A percentile compares a stretch with the other conserved stretches of the same genome.
Evolutionary conservation across 257 asterid species (phyloP).

Genomic region (Asclepias syriaca): DNA sequence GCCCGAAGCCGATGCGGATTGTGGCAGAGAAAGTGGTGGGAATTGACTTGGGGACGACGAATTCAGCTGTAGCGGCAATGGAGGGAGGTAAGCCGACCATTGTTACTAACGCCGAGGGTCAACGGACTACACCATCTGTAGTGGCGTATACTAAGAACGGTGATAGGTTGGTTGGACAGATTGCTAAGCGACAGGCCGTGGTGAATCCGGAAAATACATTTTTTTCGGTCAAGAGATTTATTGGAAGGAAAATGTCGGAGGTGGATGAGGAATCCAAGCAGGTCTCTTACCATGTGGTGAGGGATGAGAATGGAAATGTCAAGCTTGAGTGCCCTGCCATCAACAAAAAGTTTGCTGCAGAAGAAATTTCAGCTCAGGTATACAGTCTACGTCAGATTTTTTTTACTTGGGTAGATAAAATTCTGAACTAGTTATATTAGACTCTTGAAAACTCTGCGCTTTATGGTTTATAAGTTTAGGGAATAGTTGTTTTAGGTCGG

Average conservation of each 20-base stretch:
- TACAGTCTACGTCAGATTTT: neutral
- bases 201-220: constrained; percentile 86
- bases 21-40: constrained; percentile 92
- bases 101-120: constrained; percentile 84
- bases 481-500: neutral
- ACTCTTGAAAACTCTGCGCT: neutral
- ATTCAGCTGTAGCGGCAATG: constrained; percentile 93
- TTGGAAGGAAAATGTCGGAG: constrained; percentile 88
- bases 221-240: constrained; percentile 83
- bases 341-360: constrained; percentile 83
- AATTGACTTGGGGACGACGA: constrained; percentile 82
- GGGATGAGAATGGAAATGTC: constrained; percentile 86
- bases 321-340: constrained; percentile 93
- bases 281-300: constrained; percentile 70
- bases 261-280: constrained; percentile 91
- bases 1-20: constrained; percentile 38
- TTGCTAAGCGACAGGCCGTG: constrained; percentile 89
- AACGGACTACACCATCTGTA: constrained; percentile 85
- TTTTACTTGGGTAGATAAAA: neutral
- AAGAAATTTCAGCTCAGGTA: constrained; percentile 95
- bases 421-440: neutral
- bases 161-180: constrained; percentile 84
- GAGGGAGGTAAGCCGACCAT: constrained; percentile 95
- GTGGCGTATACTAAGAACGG: constrained; percentile 81
- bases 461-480: too few species aligned